Percentiles rank a stretch among this genome's conserved stretches.
phyloP scores from a whole-genome alignment of 1,284 basidiomycete species.

The Sanguinoderma infundibulare region DNA sequence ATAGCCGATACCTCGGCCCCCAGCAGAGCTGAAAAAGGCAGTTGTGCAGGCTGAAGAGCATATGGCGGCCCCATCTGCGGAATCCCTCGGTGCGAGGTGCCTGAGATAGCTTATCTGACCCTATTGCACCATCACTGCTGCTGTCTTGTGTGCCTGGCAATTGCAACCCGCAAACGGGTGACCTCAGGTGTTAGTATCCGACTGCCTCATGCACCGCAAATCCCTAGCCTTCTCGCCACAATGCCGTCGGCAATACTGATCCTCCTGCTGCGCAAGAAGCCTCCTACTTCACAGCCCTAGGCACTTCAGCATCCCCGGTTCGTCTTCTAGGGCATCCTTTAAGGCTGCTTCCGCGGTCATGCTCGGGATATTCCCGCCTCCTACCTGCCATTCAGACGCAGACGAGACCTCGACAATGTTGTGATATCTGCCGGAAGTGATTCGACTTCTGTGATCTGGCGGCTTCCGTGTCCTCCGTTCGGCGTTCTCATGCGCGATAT shows the following conservation, averaged over 20 bases:
- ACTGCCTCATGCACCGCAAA: conserved; percentile 5
- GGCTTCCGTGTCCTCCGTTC: not conserved
- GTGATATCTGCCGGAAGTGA: not conserved
- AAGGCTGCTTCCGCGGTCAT: not conserved
- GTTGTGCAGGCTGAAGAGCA: not conserved
- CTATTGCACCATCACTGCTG: not conserved
- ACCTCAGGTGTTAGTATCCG: not conserved
- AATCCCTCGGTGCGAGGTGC: not conserved
- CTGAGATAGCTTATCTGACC: conserved; percentile 7
- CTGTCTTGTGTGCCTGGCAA: not conserved
- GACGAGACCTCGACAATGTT: not conserved
- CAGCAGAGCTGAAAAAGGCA: not conserved
- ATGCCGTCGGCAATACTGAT: not conserved
- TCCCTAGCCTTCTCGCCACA: not conserved
- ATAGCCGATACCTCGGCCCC: not conserved
- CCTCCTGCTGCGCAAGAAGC: not conserved
- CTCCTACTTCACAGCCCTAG: not conserved
- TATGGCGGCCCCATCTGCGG: not conserved
- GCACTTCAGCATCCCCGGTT: not conserved
- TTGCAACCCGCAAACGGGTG: not conserved
- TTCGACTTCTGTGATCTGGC: not conserved
- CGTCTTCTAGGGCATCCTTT: not conserved
- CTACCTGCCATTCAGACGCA: not conserved
- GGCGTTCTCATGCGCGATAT: conserved; percentile 8
- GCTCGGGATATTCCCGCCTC: not conserved